Evolutionary conservation across 208 protist genomes (phyloP), one percentile per base, ranked within the genome.

Genomic region (Leishmania tarentolae): DNA sequence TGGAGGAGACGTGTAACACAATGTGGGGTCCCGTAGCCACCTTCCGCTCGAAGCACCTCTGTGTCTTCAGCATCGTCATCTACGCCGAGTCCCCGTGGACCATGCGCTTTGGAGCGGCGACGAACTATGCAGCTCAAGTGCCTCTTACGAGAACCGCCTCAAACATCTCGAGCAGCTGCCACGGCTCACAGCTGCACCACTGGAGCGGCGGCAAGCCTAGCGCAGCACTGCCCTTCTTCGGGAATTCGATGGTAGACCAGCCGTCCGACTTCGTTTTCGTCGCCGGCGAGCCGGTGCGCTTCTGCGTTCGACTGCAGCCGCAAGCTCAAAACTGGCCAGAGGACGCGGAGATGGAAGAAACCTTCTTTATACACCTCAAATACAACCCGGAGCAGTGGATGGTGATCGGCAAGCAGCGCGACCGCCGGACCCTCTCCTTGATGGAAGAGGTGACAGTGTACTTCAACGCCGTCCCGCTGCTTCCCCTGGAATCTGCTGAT

Each of bases 301-400:
- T 97, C 76, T 88, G 87, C 37, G 92, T 95, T 56, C 86, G 83
- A 3, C 77, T 97, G 42, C 84, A 93, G 71, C 92, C 93, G 46
- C 88, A 94, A 66, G 87, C 90, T 21, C 87, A 94, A 70, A 96
- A 97, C 87, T 96, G 92, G 92, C 91, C 94, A 7, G 91, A 95
- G 76, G 90, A 89, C 28, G 86, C 88, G 31, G 86, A 56, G 11
- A 76, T 88, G 53, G 89, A 93, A 77, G 88, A 95, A 79, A 90
- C 92, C 68, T 95, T 97, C 83, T 87, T 95, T n/a, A 88, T 97
- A 37, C 76, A 83, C 5, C 88, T 97, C 40, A 84, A 88, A 75
- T 89, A 83, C 69, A 88, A 95, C 78, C 80, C 92, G n/a, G 42
- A 81, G 70, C 81, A 91, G 83, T 97, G 94, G 92, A 89, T 95